Base-by-base conservation (phyloP, 768 basidiomycete genomes). In the Glaciozyma martinii region DNA sequence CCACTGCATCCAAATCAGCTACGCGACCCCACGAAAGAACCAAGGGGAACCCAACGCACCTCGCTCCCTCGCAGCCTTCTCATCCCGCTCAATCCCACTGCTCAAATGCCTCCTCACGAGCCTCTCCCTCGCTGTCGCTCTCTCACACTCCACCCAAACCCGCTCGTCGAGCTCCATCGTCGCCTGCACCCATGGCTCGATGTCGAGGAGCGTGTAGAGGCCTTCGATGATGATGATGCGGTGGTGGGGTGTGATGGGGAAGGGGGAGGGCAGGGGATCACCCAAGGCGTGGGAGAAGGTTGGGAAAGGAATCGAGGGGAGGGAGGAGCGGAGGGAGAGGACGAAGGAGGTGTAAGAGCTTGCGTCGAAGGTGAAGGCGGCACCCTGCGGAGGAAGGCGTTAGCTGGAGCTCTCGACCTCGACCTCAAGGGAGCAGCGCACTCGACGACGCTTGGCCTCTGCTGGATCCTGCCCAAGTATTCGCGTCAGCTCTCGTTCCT, bases 331-430 rank as follows among this genome's bases (percentile, higher is more conserved):
- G 13, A 95, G 77, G 18, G 78, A 74, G 21, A 76, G 77, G 18
- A 92, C 77, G 71, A 93, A 93, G 0, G 79, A 72, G 60, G 84
- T 81, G 75, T 91, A 95, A 30, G 80, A 79, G n/a, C 75, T 69
- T 8, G 82, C 84, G 70, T 95, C 86, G 72, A 97, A 97, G 3
- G 92, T 95, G 87, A 90, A 94, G 70, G 91, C 88, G 19, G 81
- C 85, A 3, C 93, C 93, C 58, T 71, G 63, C 62, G 71, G 12
- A 33, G 19, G 27, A 33, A 29, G n/a, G 25, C n/a, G n/a, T 46
- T 15, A 43, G 16, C 43, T 27, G 5, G 33, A 13, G 30, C 21
- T 13, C 18, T 25, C 42, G 37, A 12, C 19, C 18, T 25, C 30
- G n/a, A n/a, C 19, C n/a, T 19, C 33, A 54, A 49, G 30, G 18